Evolutionary conservation across 371 early-diverging fungal genomes (phyloP), one percentile per base, ranked within the genome.

Genomic region (Sporodiniella umbellata): DNA sequence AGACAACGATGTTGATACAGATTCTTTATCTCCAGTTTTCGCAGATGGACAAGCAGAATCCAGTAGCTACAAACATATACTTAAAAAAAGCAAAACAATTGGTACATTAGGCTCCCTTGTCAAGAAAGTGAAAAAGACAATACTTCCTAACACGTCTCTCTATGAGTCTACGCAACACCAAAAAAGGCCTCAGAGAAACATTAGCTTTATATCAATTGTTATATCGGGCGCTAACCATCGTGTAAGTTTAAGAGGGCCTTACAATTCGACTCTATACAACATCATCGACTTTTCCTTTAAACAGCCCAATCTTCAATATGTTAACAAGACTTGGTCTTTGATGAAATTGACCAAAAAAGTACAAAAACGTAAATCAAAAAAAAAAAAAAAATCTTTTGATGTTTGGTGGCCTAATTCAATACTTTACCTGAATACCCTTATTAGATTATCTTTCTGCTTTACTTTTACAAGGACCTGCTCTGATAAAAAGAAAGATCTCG

Each of bases 271-370:
- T 37, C 62, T 91, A 42, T 87, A 86, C 52, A 89, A 91, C 58
- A 30, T 91, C 39, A 68, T 78, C 44, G 70, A 83, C 40, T 87
- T 89, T 60, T 71, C 78, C 2, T 88, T 91, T 53, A 66, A 72
- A 15, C 76, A 88, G 63, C 89, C 89, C 3, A 85, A 84, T 2
- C 53, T 91, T 2, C 88, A 88, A 61, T 88, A 87, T 53, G 65
- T 81, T 15, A 88, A 89, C 58, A 83, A 75, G 54, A 87, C 88
- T 2, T 91, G 89, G 88, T 81, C 87, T 7, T 81, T 82, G 76
- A 74, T 74, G 23, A 89, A 90, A 35, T 66, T 90, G 35, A 50
- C 83, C 25, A 74, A 76, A 18, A 75, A 70, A 2, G 69, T 90
- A 18, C 87, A 86, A 46, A 80, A 68, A 74, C 85, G 78, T 75